A percentile compares a stretch with the other conserved stretches of the same genome.
These are phyloP conservation scores for Lipomyces chichibuensis DNA, from an alignment of 805 yeast species.

Conservation along the genomic window DNA sequence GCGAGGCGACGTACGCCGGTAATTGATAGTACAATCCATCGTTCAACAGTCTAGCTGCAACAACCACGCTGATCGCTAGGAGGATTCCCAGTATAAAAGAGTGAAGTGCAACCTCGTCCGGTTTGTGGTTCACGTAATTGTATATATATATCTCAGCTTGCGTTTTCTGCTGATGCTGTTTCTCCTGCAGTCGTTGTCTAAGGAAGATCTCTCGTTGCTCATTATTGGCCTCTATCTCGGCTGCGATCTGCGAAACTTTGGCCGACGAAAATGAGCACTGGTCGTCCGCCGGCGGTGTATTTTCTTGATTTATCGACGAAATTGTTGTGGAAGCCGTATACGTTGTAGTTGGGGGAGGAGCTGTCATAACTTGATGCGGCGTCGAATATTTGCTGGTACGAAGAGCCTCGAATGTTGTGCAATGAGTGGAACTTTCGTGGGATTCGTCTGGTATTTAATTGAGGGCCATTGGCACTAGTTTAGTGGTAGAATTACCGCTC, in stretches of 20 bases:
- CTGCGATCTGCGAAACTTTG: not conserved
- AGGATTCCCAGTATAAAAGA: conserved; percentile 42
- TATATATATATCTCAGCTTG: conserved; percentile 1
- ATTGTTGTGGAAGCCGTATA: not conserved
- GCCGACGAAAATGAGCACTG: not conserved
- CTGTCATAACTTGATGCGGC: not conserved
- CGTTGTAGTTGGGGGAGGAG: not conserved
- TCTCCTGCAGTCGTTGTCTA: not conserved
- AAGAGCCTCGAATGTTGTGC: not conserved
- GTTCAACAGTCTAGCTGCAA: conserved; percentile 19
- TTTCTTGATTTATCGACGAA: not conserved
- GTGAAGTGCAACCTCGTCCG: conserved; percentile 41
- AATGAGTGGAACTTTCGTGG: not conserved
- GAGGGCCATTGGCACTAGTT: not conserved
- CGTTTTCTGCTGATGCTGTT: conserved; percentile 1
- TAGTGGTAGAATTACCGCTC: not conserved
- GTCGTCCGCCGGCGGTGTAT: not conserved
- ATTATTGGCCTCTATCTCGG: conserved; percentile 3
- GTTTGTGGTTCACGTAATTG: conserved; percentile 24
- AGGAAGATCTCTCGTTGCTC: not conserved
- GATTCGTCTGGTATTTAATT: not conserved
- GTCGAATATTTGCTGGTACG: not conserved
- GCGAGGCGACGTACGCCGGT: conserved; percentile 55
- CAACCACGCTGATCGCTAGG: conserved; percentile 29
- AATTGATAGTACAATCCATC: conserved; percentile 37